Conservation (phyloP, 2,329 filamentous ascomycete genomes). For the Pyricularia pennisetigena region DNA sequence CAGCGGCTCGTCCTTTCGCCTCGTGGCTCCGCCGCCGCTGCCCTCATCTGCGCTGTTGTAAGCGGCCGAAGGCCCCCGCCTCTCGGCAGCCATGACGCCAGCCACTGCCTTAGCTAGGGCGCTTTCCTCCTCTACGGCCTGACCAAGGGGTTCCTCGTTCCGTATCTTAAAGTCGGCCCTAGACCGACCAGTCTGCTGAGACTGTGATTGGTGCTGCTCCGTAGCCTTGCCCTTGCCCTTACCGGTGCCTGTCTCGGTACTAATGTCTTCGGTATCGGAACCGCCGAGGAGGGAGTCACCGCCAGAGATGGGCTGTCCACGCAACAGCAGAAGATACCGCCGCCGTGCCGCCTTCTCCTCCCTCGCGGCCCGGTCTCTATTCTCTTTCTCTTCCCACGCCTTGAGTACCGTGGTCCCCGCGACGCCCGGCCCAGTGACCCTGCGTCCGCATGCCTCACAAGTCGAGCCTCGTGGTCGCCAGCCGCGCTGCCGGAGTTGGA, state of each 20-base stretch:
- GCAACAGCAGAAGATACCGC: not conserved
- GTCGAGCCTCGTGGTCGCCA: constrained; percentile 83
- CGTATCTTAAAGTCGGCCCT: constrained; percentile 8
- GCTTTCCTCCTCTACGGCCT: constrained; percentile 25
- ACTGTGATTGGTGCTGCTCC: not conserved
- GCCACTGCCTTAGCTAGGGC: constrained; percentile 22
- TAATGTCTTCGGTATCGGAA: constrained; percentile 6
- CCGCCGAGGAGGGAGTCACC: constrained; percentile 14
- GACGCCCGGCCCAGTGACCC: constrained; percentile 84
- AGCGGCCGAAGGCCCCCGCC: not conserved
- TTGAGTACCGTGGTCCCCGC: constrained; percentile 63
- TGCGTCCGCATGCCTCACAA: constrained; percentile 75
- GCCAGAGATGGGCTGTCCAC: constrained; percentile 9
- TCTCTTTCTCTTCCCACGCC: constrained; percentile 62
- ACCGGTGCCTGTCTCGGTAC: constrained; percentile 20
- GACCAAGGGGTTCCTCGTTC: constrained; percentile 17
- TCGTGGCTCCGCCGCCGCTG: constrained; percentile 23
- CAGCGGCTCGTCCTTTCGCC: constrained; percentile 36
- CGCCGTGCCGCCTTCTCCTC: constrained; percentile 15
- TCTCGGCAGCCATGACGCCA: not conserved
- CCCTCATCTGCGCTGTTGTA: constrained; percentile 8
- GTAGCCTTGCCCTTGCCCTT: constrained; percentile 17
- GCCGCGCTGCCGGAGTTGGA: constrained; percentile 67
- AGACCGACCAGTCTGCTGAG: constrained; percentile 19
- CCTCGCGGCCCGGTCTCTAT: constrained; percentile 26